phyloP scores from a whole-genome alignment of 2,329 filamentous ascomycete genomes.

The Penicillium sp. region DNA sequence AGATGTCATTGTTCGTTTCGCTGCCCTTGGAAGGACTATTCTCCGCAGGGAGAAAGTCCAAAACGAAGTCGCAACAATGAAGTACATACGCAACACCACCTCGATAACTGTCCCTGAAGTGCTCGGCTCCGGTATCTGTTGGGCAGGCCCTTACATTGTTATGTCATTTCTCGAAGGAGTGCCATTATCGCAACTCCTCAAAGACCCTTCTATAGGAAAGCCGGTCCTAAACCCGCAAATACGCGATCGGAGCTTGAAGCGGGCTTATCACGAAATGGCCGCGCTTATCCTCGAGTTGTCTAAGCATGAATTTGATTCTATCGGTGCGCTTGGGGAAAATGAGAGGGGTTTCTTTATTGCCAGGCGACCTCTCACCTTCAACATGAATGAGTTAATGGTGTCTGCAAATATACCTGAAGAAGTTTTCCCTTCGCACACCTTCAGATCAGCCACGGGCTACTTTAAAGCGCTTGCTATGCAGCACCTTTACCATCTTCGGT shows the following conservation, averaged over 20 bases:
- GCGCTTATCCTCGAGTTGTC: not conserved
- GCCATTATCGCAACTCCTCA: not conserved
- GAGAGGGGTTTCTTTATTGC: not conserved
- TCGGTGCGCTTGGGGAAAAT: not conserved
- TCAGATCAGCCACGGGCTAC: no score
- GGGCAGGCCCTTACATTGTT: not conserved
- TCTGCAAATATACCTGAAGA: no score
- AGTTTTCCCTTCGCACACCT: no score
- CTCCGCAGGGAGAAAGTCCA: no score
- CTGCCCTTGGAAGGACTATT: no score
- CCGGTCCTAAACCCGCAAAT: not conserved
- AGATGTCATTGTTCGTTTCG: no score
- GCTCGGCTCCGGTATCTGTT: not conserved
- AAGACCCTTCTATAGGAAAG: not conserved
- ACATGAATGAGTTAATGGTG: not conserved
- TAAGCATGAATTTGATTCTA: not conserved
- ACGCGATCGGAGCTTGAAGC: not conserved
- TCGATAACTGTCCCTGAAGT: no score
- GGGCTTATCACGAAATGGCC: not conserved
- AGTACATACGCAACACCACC: no score
- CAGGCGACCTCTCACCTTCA: not conserved
- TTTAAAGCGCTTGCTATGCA: no score
- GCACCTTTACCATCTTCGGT: no score
- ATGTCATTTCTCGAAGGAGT: not conserved
- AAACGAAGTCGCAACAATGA: no score